Evolutionary conservation across 202 grass and related monocot genomes (phyloP).

Genomic region (Cymbopogon flexuosus): DNA sequence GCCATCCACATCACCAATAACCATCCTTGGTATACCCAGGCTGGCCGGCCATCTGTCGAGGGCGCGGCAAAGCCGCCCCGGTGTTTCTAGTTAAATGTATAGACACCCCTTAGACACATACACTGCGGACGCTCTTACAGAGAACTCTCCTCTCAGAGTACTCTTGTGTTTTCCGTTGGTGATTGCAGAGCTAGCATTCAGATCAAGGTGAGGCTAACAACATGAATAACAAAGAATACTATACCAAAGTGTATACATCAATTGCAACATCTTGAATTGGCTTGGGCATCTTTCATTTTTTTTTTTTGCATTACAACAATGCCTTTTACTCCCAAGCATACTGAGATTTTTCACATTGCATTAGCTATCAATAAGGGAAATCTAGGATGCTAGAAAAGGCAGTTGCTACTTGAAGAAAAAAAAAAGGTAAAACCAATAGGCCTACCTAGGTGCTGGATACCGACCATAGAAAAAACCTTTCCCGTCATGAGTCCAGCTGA

Average conservation of each 20-base stretch:
- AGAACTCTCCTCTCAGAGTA: neutral
- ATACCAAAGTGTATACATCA: neutral
- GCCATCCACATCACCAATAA: too few relatives aligned
- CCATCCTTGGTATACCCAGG: too few relatives aligned
- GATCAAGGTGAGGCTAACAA: neutral
- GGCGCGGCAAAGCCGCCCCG: too few relatives aligned
- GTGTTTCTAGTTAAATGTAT: too few relatives aligned
- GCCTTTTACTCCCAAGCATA: neutral
- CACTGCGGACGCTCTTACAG: too few relatives aligned
- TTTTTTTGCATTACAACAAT: neutral
- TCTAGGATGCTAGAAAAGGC: neutral
- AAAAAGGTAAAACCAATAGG: neutral
- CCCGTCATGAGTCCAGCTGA: slow-evolving; percentile 87
- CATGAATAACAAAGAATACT: neutral
- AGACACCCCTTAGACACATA: too few relatives aligned
- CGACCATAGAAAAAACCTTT: slow-evolving; percentile 96
- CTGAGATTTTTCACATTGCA: neutral
- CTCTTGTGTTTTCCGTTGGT: neutral
- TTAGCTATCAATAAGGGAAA: neutral
- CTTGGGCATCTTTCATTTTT: neutral
- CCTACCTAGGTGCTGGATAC: slow-evolving; percentile 77
- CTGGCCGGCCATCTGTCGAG: too few relatives aligned
- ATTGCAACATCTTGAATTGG: neutral
- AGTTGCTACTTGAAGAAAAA: neutral
- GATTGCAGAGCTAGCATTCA: neutral